Evolutionary conservation across 805 yeast species (phyloP), one percentile per base, ranked within the genome.

Genomic region (Myxozyma neotropica): DNA sequence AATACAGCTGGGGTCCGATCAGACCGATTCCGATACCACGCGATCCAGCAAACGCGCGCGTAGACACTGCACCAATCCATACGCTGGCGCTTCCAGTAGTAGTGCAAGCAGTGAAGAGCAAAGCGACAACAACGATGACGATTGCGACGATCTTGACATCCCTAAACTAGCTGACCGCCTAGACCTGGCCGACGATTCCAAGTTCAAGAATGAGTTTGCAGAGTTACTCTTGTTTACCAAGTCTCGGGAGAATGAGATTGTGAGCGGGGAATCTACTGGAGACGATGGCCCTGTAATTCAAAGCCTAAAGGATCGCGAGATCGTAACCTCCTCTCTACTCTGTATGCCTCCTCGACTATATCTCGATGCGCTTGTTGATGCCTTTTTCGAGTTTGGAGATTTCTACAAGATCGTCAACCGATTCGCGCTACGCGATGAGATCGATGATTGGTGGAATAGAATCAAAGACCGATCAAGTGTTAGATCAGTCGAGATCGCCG

Each of bases 301-400:
- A 19, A 15, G 24, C 24, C 31, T 27, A 19, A 52, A 42, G 24
- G 55, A 52, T 17, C 45, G 47, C 19, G 49, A 15, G 26, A 2
- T 48, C n/a, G 33, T 27, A 7, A 7, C 10, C 6, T 39, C 10
- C 27, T 17, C 38, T n/a, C 40, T 61, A 23, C 56, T 51, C 19
- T 38, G 46, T 23, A 50, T 61, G 54, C 65, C 65, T 2, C 59
- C 65, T 5, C 50, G 54, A 17, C 51, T 58, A 24, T 55, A 53
- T 27, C 63, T 58, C 27, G 59, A 58, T 19, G n/a, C 46, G 5
- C 46, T 61, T 10, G 35, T 55, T 27, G 33, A 29, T 15, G 48
- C 47, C 19, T 61, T 35, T 24, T 61, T 49, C 27, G 38, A 39
- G 4, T 58, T 54, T n/a, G 63, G 57, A 3, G 35, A 61, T 31